Evolutionary conservation across 345 rosid species (phyloP), one percentile per base, ranked within the genome.

Genomic region (Populus euphratica): DNA sequence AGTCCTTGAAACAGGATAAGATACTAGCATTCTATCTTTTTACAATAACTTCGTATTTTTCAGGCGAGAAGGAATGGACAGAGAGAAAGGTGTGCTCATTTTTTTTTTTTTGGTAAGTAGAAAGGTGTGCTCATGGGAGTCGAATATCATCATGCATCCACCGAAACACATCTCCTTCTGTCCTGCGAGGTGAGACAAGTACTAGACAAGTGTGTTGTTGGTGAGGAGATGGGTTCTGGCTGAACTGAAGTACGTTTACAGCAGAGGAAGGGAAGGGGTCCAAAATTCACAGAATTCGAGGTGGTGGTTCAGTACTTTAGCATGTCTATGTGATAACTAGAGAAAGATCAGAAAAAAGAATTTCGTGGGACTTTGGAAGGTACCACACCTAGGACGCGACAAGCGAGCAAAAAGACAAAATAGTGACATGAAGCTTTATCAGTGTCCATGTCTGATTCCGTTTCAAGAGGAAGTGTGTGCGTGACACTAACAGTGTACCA

Each of bases 161-260:
- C 64, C 3, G 29, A 23, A 70, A 36, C 56, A 23, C n/a, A 74
- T 72, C 31, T 59, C 69, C 74, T 31, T 68, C 31, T 80, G 79
- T 43, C 75, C 71, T 67, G 73, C 5, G 39, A 12, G 6, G 52
- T 17, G 35, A 70, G 79, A 78, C 82, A 25, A 27, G 29, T 27
- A 8, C 56, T 1, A 59, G 29, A 23, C 25, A 59, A 59, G 64
- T 4, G 64, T 25, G 64, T 59, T 10, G n/a, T 74, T 23, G 18
- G 25, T 43, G 38, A 7, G 21, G 63, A 73, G 23, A 38, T 14
- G 76, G 17, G 38, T 38, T 59, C 52, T 25, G 38, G 12, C 31
- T 6, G 18, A 14, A 5, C 31, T 13, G 29, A 14, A 12, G 16
- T 16, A 56, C 75, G 50, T 16, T 47, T 36, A 16, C 70, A 36